A percentile compares a stretch with the other conserved stretches of the same genome.
Conservation (phyloP, 768 basidiomycete genomes). For the Boletus barrowsii region DNA sequence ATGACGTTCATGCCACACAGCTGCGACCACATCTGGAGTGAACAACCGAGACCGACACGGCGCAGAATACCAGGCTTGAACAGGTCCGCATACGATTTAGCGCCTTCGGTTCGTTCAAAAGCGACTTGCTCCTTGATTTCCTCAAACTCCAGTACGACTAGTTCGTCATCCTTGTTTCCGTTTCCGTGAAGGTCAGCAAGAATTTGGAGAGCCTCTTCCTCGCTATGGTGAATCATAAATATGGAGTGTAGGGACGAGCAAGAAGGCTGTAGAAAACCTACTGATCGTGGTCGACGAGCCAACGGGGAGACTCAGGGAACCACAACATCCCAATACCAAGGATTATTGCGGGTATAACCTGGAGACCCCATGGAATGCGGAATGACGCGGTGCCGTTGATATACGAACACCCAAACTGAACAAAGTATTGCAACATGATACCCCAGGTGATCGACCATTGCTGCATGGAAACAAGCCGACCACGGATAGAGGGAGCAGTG, state of each 20-base stretch:
- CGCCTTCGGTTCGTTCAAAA: conserved; percentile 66
- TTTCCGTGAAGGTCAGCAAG: conserved; percentile 69
- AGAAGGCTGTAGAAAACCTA: conserved; percentile 14
- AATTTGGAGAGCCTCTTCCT: conserved; percentile 63
- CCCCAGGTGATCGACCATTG: conserved; percentile 84
- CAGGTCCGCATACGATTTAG: conserved; percentile 67
- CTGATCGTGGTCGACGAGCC: conserved; percentile 62
- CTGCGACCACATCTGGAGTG: conserved; percentile 82
- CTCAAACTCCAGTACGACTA: conserved; percentile 67
- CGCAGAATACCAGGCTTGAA: conserved; percentile 64
- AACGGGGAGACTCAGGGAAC: conserved; percentile 73
- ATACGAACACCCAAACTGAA: conserved; percentile 68
- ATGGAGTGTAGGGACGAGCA: not conserved
- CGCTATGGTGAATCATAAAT: conserved; percentile 14
- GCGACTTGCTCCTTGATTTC: conserved; percentile 58
- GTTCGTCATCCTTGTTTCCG: conserved; percentile 54
- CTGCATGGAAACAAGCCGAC: conserved; percentile 71
- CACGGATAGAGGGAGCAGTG: conserved; percentile 68
- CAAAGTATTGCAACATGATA: conserved; percentile 72
- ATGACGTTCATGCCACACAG: conserved; percentile 78
- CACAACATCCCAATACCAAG: conserved; percentile 63
- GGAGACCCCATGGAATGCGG: conserved; percentile 78
- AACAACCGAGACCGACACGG: conserved; percentile 65
- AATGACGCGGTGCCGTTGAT: conserved; percentile 69
- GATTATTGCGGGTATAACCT: conserved; percentile 74